Conservation (phyloP, 345 rosid genomes). For the Melastoma malabathricum region DNA sequence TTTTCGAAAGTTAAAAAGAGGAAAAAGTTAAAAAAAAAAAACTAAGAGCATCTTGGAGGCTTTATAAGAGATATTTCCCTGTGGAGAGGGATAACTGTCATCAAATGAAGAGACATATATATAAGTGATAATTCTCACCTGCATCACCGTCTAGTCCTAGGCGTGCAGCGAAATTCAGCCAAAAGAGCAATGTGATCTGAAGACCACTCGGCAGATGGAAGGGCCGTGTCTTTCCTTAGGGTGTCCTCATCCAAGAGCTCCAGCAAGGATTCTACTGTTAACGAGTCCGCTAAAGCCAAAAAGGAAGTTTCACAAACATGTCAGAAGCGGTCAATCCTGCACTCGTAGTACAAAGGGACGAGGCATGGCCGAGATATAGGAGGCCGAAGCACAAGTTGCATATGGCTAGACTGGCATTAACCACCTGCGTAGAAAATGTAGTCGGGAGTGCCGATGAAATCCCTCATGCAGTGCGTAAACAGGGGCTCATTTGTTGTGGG, state of each 20-base stretch:
- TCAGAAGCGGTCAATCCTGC: too few species aligned
- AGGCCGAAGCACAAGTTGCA: too few species aligned
- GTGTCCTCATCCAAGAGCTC: slow-evolving; percentile 97
- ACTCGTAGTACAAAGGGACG: too few species aligned
- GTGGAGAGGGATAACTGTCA: too few species aligned
- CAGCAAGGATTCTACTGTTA: slow-evolving; percentile 82
- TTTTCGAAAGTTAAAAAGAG: too few species aligned
- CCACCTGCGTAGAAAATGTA: slow-evolving; percentile 95
- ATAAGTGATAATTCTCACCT: slow-evolving; percentile 13
- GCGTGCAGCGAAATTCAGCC: slow-evolving; percentile 91
- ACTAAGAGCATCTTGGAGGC: too few species aligned
- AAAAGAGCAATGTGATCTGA: slow-evolving; percentile 94
- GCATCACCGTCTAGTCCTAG: slow-evolving; percentile 75
- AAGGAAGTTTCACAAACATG: neutral
- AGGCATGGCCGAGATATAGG: too few species aligned
- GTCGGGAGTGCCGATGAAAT: slow-evolving; percentile 82
- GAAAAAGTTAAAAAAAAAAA: too few species aligned
- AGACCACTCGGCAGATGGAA: slow-evolving; percentile 99
- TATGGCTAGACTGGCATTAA: too few species aligned
- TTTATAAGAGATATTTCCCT: too few species aligned
- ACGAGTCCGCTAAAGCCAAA: slow-evolving; percentile 62
- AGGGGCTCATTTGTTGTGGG: slow-evolving; percentile 76
- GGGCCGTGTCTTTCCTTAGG: slow-evolving; percentile 97
- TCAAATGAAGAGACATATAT: too few species aligned
- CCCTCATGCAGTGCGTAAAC: slow-evolving; percentile 92